Base-by-base conservation (phyloP, 2,329 filamentous ascomycete genomes). In the Colletotrichum melonis region DNA sequence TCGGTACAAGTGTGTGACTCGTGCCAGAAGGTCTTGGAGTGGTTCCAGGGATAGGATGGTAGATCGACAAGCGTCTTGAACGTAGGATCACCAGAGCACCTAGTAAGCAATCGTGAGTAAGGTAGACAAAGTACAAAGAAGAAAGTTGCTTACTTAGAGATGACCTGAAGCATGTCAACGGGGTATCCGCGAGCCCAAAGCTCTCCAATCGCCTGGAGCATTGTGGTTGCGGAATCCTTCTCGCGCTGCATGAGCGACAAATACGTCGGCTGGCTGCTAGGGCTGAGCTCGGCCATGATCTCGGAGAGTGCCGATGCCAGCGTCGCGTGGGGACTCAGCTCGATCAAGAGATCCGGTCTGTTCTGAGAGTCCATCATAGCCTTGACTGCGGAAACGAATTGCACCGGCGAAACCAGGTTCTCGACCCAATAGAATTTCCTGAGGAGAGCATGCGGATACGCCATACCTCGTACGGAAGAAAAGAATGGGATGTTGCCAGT, bases 21-120 rank as follows among this genome's bases (percentile, higher is more conserved):
- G 72, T 88, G 84, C 88, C 88, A 90, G 77, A 89, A 88, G 1
- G 78, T 80, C 30, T 84, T 87, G 30, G 81, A 78, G 71, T 90
- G 88, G 35, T 90, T 88, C 88, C 88, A 90, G 2, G 86, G 83
- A 72, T 90, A 90, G 1, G 83, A 81, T 2, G 89, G 88, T 38
- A 90, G 77, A 70, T 86, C 84, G 1, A 81, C 76, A 3, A 90
- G 79, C 24, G 84, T 75, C 30, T 73, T 67, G 54, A 52, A 69
- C 7, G 14, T 5, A 5, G 19, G 5, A 24, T 38, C 38, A 55
- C 12, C 16, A 11, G 67, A 26, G 19, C 70, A 60, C 70, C 64
- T 78, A 24, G 70, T 22, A 19, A 14, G 19, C 3, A 3, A n/a
- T 12, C 4, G 64, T 76, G 42, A 75, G 73, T 55, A 49, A 14